Percentiles rank a stretch among this genome's conserved stretches.
phyloP scores from a whole-genome alignment of 169 alveolate genomes.

The Plasmodium vivax region DNA sequence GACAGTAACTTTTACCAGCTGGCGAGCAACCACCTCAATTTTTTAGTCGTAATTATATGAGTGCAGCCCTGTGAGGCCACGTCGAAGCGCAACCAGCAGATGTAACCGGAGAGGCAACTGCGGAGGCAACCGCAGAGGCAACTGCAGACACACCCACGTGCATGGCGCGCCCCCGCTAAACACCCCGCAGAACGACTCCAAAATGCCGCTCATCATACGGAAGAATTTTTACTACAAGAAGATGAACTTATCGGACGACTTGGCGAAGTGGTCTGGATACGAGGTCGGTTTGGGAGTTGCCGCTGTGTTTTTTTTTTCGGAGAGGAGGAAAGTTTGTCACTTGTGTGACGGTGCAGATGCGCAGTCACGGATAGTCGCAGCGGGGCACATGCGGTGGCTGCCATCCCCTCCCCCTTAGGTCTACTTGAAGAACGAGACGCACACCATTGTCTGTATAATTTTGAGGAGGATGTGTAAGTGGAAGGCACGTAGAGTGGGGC shows the following conservation, averaged over 20 bases:
- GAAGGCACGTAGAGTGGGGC: background rate
- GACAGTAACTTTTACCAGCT: conserved; percentile 38
- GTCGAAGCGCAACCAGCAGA: background rate
- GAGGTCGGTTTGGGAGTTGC: conserved; percentile 11
- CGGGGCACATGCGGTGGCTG: background rate
- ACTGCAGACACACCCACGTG: background rate
- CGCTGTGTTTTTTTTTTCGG: background rate
- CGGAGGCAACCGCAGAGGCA: background rate
- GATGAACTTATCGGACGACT: conserved; percentile 76
- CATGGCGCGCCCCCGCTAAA: background rate
- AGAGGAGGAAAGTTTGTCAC: background rate
- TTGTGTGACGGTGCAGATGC: background rate
- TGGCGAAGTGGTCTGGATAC: conserved; percentile 74
- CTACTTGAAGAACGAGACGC: conserved; percentile 56
- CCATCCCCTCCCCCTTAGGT: background rate
- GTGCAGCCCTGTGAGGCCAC: background rate
- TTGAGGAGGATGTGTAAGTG: conserved; percentile 61
- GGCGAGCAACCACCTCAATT: conserved; percentile 20
- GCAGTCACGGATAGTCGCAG: background rate
- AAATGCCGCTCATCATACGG: conserved; percentile 26
- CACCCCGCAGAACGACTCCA: background rate
- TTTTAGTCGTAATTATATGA: conserved; percentile 24
- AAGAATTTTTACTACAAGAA: conserved; percentile 58
- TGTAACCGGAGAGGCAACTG: too few relatives aligned
- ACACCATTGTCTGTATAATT: conserved; percentile 44